Conservation (phyloP, 345 rosid genomes). For the Salix suchowensis region DNA sequence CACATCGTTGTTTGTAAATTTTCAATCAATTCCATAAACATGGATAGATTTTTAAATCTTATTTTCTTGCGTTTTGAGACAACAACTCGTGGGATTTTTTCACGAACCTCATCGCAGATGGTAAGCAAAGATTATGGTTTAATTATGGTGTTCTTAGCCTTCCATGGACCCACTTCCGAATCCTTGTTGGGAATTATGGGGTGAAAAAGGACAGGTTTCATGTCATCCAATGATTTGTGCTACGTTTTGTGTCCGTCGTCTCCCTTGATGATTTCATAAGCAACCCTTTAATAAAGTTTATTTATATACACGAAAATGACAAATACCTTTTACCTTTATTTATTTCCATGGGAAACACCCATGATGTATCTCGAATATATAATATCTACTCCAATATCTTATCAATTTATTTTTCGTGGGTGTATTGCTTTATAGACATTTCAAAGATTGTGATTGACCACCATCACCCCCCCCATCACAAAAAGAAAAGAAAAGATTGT, state of each 20-base stretch:
- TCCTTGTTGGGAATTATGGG: conserved; percentile 20
- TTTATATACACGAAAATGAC: background rate
- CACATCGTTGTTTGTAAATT: too few species aligned
- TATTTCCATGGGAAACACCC: background rate
- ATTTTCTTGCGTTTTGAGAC: too few species aligned
- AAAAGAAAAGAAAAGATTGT: background rate
- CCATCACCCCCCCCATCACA: too few species aligned
- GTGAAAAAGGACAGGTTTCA: conserved; percentile 4
- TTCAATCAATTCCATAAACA: too few species aligned
- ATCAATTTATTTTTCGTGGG: background rate
- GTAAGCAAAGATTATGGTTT: background rate
- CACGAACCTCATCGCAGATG: too few species aligned
- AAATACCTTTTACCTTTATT: background rate
- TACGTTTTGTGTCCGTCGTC: conserved; percentile 10
- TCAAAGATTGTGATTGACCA: conserved; percentile 12
- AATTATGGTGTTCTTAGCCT: conserved; percentile 6
- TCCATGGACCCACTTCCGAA: conserved; percentile 19
- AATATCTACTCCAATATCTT: background rate
- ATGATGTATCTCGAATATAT: conserved; percentile 6
- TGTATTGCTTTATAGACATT: conserved; percentile 1
- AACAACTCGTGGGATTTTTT: too few species aligned
- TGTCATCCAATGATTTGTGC: conserved; percentile 25
- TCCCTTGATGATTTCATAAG: conserved; percentile 2
- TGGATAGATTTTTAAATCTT: too few species aligned
- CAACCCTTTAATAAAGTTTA: background rate